A percentile compares a stretch with the other conserved stretches of the same genome.
Evolutionary conservation across 257 asterid species (phyloP).

Genomic region (Fraxinus americana): DNA sequence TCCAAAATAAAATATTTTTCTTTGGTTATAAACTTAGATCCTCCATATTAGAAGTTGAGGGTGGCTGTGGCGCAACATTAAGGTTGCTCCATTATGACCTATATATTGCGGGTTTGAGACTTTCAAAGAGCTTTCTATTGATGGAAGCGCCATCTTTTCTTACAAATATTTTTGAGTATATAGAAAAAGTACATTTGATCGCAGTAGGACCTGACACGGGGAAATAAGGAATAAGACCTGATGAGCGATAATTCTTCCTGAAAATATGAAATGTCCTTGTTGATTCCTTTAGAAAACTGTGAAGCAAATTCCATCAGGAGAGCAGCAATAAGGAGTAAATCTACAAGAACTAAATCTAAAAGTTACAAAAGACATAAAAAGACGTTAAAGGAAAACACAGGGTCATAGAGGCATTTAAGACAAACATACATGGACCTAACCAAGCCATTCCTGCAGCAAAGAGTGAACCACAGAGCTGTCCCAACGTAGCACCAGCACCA

Average conservation of each 20-base stretch:
- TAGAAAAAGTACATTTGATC: not conserved
- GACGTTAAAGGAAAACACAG: not conserved
- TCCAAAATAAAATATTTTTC: not conserved
- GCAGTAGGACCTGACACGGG: constrained; percentile 12
- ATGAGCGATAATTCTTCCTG: constrained; percentile 65
- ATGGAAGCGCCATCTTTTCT: too few relatives aligned
- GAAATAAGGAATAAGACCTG: constrained; percentile 46
- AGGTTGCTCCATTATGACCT: not conserved
- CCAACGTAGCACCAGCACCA: constrained; percentile 99
- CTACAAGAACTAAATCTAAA: constrained; percentile 43
- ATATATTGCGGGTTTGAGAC: not conserved
- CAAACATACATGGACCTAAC: constrained; percentile 90
- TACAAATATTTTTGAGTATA: not conserved
- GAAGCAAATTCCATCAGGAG: constrained; percentile 95
- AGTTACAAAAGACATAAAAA: constrained; percentile 20
- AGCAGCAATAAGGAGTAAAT: constrained; percentile 91
- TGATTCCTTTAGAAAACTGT: constrained; percentile 74
- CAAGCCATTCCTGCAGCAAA: constrained; percentile 95
- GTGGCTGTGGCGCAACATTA: too few relatives aligned
- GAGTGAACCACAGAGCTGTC: constrained; percentile 92
- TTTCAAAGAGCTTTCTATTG: not conserved
- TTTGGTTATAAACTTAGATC: not conserved
- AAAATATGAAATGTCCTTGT: constrained; percentile 48
- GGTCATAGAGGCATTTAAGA: constrained; percentile 10
- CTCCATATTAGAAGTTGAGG: not conserved